Percentiles rank a stretch among this genome's conserved stretches.
phyloP scores from a whole-genome alignment of 2,329 filamentous ascomycete genomes.

The Didymella pinodella region DNA sequence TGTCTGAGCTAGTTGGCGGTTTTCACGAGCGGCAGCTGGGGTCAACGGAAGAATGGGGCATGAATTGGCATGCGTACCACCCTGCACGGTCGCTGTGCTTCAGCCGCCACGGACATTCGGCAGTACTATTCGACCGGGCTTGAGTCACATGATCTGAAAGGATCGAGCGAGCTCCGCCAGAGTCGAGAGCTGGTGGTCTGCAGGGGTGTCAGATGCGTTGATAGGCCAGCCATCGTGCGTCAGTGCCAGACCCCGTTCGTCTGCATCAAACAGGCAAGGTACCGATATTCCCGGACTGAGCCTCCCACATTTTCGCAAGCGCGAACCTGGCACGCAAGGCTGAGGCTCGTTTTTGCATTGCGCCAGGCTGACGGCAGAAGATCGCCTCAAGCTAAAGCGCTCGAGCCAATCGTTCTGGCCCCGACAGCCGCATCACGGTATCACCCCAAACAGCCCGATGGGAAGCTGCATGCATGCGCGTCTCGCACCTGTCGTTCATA shows the following conservation, averaged over 20 bases:
- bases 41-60: conserved; percentile 31
- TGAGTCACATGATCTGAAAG: not conserved
- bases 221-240: not conserved
- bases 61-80: conserved; percentile 32
- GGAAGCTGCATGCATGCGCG: not conserved
- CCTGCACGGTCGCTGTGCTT: conserved; percentile 15
- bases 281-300: not conserved
- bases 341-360: not conserved
- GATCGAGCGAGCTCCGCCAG: not conserved
- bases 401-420: conserved; percentile 1
- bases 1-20: conserved; percentile 23
- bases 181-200: not conserved
- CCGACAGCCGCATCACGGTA: not conserved
- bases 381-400: not conserved
- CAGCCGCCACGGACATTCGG: not conserved
- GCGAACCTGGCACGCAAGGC: not conserved
- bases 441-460: not conserved
- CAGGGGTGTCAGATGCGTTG: not conserved
- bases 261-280: not conserved
- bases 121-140: not conserved
- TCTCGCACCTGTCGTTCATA: no score
- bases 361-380: not conserved
- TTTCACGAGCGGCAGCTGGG: conserved; percentile 30
- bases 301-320: not conserved
- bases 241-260: not conserved